These are phyloP conservation scores for Fomitopsis betulina DNA, from an alignment of 1,284 basidiomycete genomes.

Conservation along the genomic window DNA sequence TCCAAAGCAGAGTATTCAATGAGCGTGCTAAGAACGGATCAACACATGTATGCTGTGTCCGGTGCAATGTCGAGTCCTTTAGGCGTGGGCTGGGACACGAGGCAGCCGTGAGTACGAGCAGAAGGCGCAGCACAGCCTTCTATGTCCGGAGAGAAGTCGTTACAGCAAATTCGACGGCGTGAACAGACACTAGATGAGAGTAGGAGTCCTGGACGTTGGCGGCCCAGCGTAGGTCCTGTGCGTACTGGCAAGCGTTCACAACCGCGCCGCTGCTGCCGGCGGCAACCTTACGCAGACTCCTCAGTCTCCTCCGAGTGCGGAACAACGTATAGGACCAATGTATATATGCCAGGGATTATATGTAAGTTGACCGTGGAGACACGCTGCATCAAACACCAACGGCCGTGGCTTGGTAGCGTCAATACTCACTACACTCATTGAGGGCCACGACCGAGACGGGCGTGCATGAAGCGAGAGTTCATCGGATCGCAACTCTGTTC, in stretches of 20 bases:
- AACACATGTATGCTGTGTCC: conserved; percentile 4
- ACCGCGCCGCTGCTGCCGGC: neutral
- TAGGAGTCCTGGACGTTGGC: neutral
- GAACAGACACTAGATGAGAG: neutral
- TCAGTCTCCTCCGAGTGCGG: too few species aligned
- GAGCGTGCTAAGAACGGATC: neutral
- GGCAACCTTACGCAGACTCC: neutral
- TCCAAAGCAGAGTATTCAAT: neutral
- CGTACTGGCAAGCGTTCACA: neutral
- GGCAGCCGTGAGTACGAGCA: neutral
- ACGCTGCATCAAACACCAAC: neutral
- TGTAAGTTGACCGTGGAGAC: neutral
- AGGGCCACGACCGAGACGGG: too few species aligned
- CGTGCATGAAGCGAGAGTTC: neutral
- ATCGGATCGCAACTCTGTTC: conserved; percentile 14
- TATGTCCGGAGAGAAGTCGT: neutral
- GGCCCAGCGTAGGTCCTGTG: neutral
- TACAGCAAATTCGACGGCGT: neutral
- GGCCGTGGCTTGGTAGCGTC: neutral
- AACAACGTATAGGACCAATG: too few species aligned
- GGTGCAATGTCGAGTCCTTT: neutral
- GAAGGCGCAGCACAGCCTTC: neutral
- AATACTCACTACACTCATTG: too few species aligned
- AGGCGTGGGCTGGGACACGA: neutral
- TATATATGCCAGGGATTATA: too few species aligned